Evolutionary conservation across 2,329 filamentous ascomycete species (phyloP).

Genomic region (Fusarium devonianum): DNA sequence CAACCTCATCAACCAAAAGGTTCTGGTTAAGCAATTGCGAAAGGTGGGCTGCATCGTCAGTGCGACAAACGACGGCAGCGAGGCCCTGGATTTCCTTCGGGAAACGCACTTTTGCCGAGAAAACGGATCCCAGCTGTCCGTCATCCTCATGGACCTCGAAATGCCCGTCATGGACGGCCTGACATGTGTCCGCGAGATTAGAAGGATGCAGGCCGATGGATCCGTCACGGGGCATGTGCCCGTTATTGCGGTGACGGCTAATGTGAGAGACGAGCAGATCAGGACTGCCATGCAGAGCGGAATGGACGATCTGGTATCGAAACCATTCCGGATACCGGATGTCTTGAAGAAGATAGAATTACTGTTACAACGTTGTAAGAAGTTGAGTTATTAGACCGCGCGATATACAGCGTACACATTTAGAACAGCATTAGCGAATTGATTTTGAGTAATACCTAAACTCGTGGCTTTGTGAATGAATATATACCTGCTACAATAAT

Average conservation of each 20-base stretch:
- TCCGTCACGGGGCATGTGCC: slow-evolving; percentile 47
- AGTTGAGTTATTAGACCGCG: no score
- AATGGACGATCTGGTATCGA: slow-evolving; percentile 63
- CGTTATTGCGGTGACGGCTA: slow-evolving; percentile 57
- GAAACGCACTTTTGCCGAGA: slow-evolving; percentile 43
- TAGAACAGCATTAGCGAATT: no score
- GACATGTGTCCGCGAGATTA: slow-evolving; percentile 51
- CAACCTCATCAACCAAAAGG: slow-evolving; percentile 73
- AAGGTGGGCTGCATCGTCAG: slow-evolving; percentile 67
- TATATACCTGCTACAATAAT: no score
- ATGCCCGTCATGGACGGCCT: slow-evolving; percentile 60
- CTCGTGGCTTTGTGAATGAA: no score
- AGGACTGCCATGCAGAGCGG: slow-evolving; percentile 47
- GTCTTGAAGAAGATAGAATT: slow-evolving; percentile 63
- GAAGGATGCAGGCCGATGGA: slow-evolving; percentile 48
- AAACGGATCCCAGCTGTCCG: slow-evolving; percentile 43
- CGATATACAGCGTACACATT: no score
- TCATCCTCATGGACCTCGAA: slow-evolving; percentile 57
- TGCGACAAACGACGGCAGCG: slow-evolving; percentile 68
- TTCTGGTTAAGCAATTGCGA: slow-evolving; percentile 68
- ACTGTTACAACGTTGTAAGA: no score
- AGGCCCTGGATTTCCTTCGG: slow-evolving; percentile 55
- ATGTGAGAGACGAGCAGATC: slow-evolving; percentile 58
- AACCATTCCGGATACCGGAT: slow-evolving; percentile 62
- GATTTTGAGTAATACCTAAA: no score